phyloP scores from a whole-genome alignment of 2,329 filamentous ascomycete genomes.

The Trichoderma oligosporum region DNA sequence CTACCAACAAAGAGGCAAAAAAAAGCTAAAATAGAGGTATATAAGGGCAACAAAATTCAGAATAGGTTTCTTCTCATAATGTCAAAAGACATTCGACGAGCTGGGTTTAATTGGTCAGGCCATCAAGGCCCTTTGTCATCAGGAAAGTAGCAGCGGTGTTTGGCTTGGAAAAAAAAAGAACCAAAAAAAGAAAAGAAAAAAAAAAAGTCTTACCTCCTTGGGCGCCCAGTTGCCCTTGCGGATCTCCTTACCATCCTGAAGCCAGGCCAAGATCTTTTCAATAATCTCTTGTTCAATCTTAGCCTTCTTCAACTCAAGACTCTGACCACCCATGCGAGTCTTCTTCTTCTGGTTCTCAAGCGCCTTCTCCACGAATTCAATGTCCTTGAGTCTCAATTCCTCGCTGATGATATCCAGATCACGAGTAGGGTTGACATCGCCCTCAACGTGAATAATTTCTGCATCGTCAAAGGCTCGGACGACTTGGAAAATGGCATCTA shows the following conservation, averaged over 20 bases:
- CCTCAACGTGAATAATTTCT: slow-evolving; percentile 99
- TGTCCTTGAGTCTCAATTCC: slow-evolving; percentile 95
- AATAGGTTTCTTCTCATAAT: slow-evolving; percentile 80
- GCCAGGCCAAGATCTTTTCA: slow-evolving; percentile 78
- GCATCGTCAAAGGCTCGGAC: slow-evolving; percentile 97
- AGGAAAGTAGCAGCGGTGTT: slow-evolving; percentile 48
- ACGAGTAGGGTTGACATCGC: slow-evolving; percentile 90
- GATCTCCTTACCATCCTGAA: slow-evolving; percentile 89
- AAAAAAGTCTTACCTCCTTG: slow-evolving; percentile 76
- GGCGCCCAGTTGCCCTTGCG: slow-evolving; percentile 84
- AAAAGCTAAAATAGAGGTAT: neutral
- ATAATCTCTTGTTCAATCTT: slow-evolving; percentile 92
- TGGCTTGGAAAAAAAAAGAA: no score
- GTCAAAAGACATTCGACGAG: slow-evolving; percentile 90
- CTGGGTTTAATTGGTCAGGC: slow-evolving; percentile 98
- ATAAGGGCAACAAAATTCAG: slow-evolving; percentile 52
- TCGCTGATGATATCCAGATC: slow-evolving; percentile 97
- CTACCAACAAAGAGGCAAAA: neutral
- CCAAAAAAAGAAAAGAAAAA: slow-evolving; percentile 20
- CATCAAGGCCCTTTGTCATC: slow-evolving; percentile 96
- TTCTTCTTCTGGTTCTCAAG: slow-evolving; percentile 90
- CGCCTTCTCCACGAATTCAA: slow-evolving; percentile 96
- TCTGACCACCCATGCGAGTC: slow-evolving; percentile 89
- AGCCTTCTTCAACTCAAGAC: slow-evolving; percentile 95
- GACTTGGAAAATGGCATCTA: slow-evolving; percentile 97